Conservation (phyloP, 2,329 filamentous ascomycete genomes). For the Penicillium concentricum region DNA sequence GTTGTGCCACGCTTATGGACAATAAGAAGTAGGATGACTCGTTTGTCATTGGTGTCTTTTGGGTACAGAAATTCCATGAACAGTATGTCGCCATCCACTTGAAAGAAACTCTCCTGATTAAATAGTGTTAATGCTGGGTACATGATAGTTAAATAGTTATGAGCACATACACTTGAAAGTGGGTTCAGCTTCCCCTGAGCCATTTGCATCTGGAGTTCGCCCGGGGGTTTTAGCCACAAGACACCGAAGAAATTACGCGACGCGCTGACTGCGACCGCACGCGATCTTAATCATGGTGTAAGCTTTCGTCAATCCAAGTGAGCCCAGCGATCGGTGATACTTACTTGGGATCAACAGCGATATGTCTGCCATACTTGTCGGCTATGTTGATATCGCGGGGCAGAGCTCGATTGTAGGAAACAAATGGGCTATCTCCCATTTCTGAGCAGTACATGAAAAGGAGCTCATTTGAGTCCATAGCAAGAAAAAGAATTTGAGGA, state of each 20-base stretch:
- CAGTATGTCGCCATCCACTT: slow-evolving; percentile 71
- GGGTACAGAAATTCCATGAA: slow-evolving; percentile 85
- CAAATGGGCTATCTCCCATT: slow-evolving; percentile 55
- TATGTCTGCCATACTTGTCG: slow-evolving; percentile 60
- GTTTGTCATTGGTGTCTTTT: slow-evolving; percentile 61
- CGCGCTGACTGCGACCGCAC: slow-evolving; percentile 66
- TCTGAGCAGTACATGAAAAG: slow-evolving; percentile 71
- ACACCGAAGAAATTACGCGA: slow-evolving; percentile 69
- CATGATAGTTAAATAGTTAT: background rate
- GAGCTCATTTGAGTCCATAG: slow-evolving; percentile 69
- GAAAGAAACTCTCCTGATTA: slow-evolving; percentile 47
- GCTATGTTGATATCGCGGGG: slow-evolving; percentile 56
- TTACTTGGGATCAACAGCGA: slow-evolving; percentile 77
- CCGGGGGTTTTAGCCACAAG: slow-evolving; percentile 64
- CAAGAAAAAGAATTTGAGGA: slow-evolving; percentile 77
- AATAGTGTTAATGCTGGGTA: background rate
- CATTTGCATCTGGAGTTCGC: slow-evolving; percentile 54
- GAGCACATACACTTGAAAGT: slow-evolving; percentile 54
- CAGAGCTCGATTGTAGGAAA: slow-evolving; percentile 58
- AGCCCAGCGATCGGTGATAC: slow-evolving; percentile 20
- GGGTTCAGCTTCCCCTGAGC: slow-evolving; percentile 53
- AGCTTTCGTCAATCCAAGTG: background rate
- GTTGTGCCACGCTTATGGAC: slow-evolving; percentile 47
- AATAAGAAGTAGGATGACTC: slow-evolving; percentile 73
- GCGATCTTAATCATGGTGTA: slow-evolving; percentile 38